phyloP scores from a whole-genome alignment of 495 filamentous ascomycete genomes.

The Copromyces sp. region DNA sequence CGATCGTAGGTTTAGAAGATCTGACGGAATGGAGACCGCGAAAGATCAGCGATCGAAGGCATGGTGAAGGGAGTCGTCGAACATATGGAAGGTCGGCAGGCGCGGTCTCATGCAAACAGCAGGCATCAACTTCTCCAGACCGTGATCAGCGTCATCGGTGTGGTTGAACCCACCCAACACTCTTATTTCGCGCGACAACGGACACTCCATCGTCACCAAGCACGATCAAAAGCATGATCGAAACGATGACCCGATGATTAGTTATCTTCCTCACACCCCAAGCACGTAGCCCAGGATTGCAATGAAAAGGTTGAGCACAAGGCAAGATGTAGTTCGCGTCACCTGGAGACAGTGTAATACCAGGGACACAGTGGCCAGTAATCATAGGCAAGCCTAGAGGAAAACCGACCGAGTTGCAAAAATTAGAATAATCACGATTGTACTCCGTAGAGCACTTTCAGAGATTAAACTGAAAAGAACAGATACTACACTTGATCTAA shows the following conservation, averaged over 20 bases:
- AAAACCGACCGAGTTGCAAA: slow-evolving; percentile 44
- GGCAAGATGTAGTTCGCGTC: slow-evolving; percentile 14
- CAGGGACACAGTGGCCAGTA: slow-evolving; percentile 20
- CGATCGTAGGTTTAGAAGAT: not conserved
- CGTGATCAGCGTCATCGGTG: not conserved
- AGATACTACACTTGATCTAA: slow-evolving; percentile 99
- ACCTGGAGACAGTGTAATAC: slow-evolving; percentile 26
- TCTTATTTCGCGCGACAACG: not conserved
- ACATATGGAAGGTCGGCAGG: not conserved
- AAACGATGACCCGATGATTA: not conserved
- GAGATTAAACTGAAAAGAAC: slow-evolving; percentile 93
- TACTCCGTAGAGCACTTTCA: slow-evolving; percentile 51
- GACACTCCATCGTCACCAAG: too few relatives aligned
- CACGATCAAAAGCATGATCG: not conserved
- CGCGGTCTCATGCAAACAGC: not conserved
- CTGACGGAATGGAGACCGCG: not conserved
- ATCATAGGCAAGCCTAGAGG: slow-evolving; percentile 40
- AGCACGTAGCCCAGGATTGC: slow-evolving; percentile 13
- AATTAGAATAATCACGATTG: slow-evolving; percentile 75
- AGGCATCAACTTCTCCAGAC: not conserved
- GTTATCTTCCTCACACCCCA: slow-evolving; percentile 22
- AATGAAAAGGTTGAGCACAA: slow-evolving; percentile 17
- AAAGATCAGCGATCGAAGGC: not conserved
- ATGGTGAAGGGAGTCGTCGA: not conserved
- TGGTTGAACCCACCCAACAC: not conserved